Evolutionary conservation across 2,329 filamentous ascomycete species (phyloP).

Genomic region (Fonsecaea nubica): DNA sequence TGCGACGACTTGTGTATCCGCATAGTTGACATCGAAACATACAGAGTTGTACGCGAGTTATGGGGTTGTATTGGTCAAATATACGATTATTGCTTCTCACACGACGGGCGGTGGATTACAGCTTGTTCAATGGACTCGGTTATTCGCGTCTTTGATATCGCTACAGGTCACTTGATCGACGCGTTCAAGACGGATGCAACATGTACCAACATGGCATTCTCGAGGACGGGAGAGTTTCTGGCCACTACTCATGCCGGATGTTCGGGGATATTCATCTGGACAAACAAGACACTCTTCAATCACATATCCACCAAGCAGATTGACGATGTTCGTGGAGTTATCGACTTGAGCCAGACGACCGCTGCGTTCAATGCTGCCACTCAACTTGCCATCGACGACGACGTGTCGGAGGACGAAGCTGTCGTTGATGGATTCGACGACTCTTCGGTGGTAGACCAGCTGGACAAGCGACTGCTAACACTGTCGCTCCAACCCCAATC

Average conservation of each 20-base stretch:
- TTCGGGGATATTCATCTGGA: constrained; percentile 94
- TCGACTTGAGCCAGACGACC: constrained; percentile 64
- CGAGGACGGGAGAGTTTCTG: constrained; percentile 88
- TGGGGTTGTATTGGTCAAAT: constrained; percentile 78
- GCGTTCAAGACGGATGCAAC: constrained; percentile 79
- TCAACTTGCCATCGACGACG: constrained; percentile 71
- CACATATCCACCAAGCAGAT: constrained; percentile 87
- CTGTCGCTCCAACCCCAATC: constrained; percentile 88
- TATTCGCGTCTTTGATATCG: constrained; percentile 90
- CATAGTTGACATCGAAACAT: constrained; percentile 87
- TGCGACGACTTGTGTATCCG: constrained; percentile 89
- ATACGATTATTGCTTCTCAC: constrained; percentile 87
- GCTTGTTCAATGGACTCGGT: constrained; percentile 81
- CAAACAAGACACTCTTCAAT: constrained; percentile 87
- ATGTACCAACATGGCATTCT: constrained; percentile 87
- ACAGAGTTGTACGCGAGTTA: constrained; percentile 88
- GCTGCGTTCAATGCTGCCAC: constrained; percentile 75
- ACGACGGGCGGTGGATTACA: constrained; percentile 91
- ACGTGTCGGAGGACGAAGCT: constrained; percentile 48
- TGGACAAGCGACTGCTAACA: constrained; percentile 82
- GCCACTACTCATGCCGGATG: constrained; percentile 83
- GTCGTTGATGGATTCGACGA: constrained; percentile 55
- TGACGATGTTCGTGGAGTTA: constrained; percentile 74
- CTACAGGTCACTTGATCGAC: constrained; percentile 94
- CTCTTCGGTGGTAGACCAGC: constrained; percentile 70